Percentiles rank a stretch among this genome's conserved stretches.
Evolutionary conservation across 352 stramenopile genomes (phyloP).

Genomic region (Phytophthora litchii): DNA sequence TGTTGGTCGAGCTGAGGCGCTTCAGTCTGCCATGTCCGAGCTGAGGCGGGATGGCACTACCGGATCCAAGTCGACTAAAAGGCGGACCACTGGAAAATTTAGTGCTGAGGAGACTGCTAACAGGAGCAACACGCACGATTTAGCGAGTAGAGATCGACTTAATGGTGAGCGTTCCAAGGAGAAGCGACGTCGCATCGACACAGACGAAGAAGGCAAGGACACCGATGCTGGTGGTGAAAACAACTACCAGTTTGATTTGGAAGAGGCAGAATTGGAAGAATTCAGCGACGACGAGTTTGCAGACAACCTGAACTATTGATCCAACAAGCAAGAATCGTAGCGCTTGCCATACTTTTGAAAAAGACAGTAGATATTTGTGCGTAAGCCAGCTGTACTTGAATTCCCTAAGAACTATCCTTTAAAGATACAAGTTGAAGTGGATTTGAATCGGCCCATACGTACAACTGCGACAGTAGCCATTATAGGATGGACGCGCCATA

Average conservation of each 20-base stretch:
- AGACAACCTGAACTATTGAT: slow-evolving; percentile 30
- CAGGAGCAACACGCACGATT: neutral
- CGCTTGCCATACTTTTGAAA: slow-evolving; percentile 5
- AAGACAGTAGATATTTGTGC: neutral
- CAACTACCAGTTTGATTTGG: slow-evolving; percentile 29
- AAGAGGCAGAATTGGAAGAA: slow-evolving; percentile 35
- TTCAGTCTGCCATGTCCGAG: slow-evolving; percentile 17
- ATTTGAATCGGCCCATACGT: slow-evolving; percentile 37
- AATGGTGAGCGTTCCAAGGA: slow-evolving; percentile 16
- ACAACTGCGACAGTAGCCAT: slow-evolving; percentile 17
- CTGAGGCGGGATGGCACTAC: slow-evolving; percentile 8
- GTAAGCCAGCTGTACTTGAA: no score
- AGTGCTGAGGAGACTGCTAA: neutral
- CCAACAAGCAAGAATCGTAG: neutral
- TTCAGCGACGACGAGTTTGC: slow-evolving; percentile 27
- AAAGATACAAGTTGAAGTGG: no score
- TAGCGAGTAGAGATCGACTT: neutral
- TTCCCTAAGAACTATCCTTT: no score
- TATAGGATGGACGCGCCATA: slow-evolving; percentile 28
- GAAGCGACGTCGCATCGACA: slow-evolving; percentile 15
- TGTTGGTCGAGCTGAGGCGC: slow-evolving; percentile 5
- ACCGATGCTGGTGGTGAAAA: slow-evolving; percentile 21
- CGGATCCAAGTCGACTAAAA: slow-evolving; percentile 11
- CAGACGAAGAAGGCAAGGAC: slow-evolving; percentile 21
- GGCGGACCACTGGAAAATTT: neutral